Evolutionary conservation across 1,284 basidiomycete species (phyloP), one percentile per base, ranked within the genome.

Genomic region (Rhodotorula mucilaginosa): DNA sequence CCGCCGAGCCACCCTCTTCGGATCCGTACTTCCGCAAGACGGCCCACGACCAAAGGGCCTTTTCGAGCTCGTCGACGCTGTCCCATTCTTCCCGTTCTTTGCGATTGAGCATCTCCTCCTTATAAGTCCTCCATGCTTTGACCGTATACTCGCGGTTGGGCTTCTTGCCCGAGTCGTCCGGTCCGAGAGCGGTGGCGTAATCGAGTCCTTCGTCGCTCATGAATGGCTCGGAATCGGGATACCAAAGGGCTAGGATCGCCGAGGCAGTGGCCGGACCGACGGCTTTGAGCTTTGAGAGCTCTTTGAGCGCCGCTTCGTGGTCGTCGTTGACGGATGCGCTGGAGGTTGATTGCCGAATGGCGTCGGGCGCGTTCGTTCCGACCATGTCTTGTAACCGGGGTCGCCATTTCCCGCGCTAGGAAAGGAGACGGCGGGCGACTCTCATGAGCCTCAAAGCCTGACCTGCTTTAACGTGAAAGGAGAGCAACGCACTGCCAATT

Each of bases 231-330:
- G 26, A 19, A 0, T 46, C 57, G 0, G 71, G 70, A 13, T 61
- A 16, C 52, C 18, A 68, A 8, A 67, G 34, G 2, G 72, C 65
- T 1, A 77, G 68, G n/a, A 78, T 57, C 3, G 75, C 77, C 0
- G 72, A 73, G 8, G 77, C 75, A 3, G 77, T 78, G 1, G 77
- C 77, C 0, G 77, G 74, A 0, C 77, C 77, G 29, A 78, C 66
- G 16, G 72, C 77, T 49, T 70, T 70, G 3, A 78, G 71, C 8
- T 54, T 46, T 13, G 58, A 72, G 10, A 76, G 64, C 2, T n/a
- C 13, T 1, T 60, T 49, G 51, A 77, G 64, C 0, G 70, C 64
- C 10, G 56, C 12, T 23, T 29, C 23, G 3, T 49, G 58, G 12
- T 44, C 13, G 3, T n/a, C 7, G 16, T 48, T 21, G 46, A 34